Base-by-base conservation (phyloP, 2,329 filamentous ascomycete genomes). In the Nigrospora sphaerica region DNA sequence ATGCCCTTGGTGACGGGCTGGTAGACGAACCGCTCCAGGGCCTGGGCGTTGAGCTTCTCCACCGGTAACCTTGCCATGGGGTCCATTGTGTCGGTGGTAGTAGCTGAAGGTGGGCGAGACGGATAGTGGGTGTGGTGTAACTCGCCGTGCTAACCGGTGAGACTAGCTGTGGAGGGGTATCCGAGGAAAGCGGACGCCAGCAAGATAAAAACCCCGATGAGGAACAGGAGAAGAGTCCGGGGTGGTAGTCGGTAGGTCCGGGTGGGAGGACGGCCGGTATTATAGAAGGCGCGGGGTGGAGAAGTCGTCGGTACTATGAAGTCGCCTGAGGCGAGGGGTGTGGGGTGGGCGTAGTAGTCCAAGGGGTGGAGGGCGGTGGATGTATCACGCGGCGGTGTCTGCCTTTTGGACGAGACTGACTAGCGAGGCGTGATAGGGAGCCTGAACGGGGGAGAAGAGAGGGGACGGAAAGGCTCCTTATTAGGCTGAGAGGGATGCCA, bases 21-120 rank as follows among this genome's bases (percentile, higher is more conserved):
- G 68, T 85, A 88, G 70, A 93, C 80, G 64, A 93, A 92, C 59
- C 86, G 79, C 59, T 91, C 86, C 53, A 93, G 76, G 42, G 88
- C 88, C 45, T 77, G 77, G 64, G 83, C 80, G 73, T 90, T 90
- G 61, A 81, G 75, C 66, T 81, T 74, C 51, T 67, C 68, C 61
- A 68, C 64, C 61, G 65, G 65, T 59, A 79, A 67, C 50, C 66
- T 66, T 53, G 62, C 58, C 63, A 67, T 62, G 57, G 71, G 72
- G 53, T 70, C 68, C 74, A 78, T 78, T 55, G 41, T 68, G 57
- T 35, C n/a, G 23, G 18, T 13, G 35, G 18, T 42, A n/a, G 40
- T 34, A n/a, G 32, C 33, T 12, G 32, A 12, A 16, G 17, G 17
- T 31, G n/a, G 35, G 42, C 33, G 35, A 44, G 17, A 23, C 42